phyloP scores from a whole-genome alignment of 2,329 filamentous ascomycete genomes.

The Fusarium sacchari region DNA sequence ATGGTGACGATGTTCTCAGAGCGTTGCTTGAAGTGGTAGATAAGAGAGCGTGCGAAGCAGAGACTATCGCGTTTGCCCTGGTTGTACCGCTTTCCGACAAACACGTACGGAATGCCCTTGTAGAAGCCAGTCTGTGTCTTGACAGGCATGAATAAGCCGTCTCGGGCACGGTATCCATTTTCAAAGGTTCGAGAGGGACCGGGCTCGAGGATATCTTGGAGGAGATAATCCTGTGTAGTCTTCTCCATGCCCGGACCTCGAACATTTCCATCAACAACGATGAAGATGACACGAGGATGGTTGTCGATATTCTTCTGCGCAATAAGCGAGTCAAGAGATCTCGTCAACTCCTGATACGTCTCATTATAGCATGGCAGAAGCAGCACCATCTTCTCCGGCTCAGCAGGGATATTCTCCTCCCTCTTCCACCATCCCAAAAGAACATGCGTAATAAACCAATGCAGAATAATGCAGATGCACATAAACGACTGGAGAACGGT shows the following conservation, averaged over 20 bases:
- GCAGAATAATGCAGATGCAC: constrained; percentile 51
- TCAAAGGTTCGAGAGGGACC: constrained; percentile 49
- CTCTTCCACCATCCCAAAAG: constrained; percentile 45
- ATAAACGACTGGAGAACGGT: constrained; percentile 56
- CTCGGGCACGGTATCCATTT: constrained; percentile 58
- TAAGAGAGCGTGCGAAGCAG: constrained; percentile 59
- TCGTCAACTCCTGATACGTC: constrained; percentile 54
- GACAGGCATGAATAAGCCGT: constrained; percentile 58
- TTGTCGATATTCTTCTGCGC: constrained; percentile 54
- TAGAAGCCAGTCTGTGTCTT: constrained; percentile 56
- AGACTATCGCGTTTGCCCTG: constrained; percentile 62
- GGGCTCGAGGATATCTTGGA: constrained; percentile 56
- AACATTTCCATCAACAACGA: constrained; percentile 60
- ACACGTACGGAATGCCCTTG: constrained; percentile 57
- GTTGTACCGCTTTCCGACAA: constrained; percentile 60
- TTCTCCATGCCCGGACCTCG: constrained; percentile 59
- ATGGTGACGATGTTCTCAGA: constrained; percentile 55
- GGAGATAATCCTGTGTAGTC: constrained; percentile 58
- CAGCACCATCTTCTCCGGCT: constrained; percentile 56
- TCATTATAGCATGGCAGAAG: constrained; percentile 63
- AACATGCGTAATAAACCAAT: constrained; percentile 45
- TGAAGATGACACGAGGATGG: constrained; percentile 57
- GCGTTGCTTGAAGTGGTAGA: constrained; percentile 59
- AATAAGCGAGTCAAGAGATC: constrained; percentile 58
- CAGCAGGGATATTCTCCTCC: constrained; percentile 49